Percentiles rank a stretch among this genome's conserved stretches.
phyloP scores from a whole-genome alignment of 257 asterid species.

The Capsicum rhomboideum region DNA sequence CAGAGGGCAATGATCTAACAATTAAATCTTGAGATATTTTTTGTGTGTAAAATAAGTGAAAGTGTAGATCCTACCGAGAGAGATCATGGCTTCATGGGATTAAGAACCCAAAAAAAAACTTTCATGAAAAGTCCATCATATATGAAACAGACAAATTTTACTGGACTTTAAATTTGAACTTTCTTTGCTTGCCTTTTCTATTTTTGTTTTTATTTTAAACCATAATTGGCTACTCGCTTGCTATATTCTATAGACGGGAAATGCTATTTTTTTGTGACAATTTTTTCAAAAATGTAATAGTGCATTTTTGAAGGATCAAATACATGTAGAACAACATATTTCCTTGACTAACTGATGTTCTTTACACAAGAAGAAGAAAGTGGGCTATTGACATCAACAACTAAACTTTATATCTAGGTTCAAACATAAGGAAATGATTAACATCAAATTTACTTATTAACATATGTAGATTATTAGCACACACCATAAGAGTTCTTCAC shows the following conservation, averaged over 20 bases:
- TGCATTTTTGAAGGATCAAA: not conserved
- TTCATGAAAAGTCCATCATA: not conserved
- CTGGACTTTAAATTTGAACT: too few relatives aligned
- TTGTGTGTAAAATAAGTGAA: not conserved
- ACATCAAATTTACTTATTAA: too few relatives aligned
- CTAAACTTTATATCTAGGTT: too few relatives aligned
- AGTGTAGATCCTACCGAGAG: not conserved
- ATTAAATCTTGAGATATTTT: not conserved
- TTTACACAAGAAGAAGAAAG: not conserved
- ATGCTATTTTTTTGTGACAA: too few relatives aligned
- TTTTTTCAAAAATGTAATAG: too few relatives aligned
- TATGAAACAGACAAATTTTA: too few relatives aligned
- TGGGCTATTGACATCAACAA: not conserved
- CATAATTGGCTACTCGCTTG: not conserved
- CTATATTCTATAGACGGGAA: too few relatives aligned
- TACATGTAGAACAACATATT: not conserved
- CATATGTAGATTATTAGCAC: too few relatives aligned
- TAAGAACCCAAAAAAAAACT: not conserved
- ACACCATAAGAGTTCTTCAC: too few relatives aligned
- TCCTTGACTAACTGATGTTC: too few relatives aligned
- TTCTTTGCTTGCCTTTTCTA: too few relatives aligned
- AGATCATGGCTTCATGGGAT: not conserved
- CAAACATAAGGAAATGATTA: too few relatives aligned
- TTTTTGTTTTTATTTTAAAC: not conserved
- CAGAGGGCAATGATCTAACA: conserved; percentile 1